A percentile compares a stretch with the other conserved stretches of the same genome.
These are phyloP conservation scores for Ambrosiella xylebori DNA, from an alignment of 2,329 filamentous ascomycete species.

Conservation along the genomic window DNA sequence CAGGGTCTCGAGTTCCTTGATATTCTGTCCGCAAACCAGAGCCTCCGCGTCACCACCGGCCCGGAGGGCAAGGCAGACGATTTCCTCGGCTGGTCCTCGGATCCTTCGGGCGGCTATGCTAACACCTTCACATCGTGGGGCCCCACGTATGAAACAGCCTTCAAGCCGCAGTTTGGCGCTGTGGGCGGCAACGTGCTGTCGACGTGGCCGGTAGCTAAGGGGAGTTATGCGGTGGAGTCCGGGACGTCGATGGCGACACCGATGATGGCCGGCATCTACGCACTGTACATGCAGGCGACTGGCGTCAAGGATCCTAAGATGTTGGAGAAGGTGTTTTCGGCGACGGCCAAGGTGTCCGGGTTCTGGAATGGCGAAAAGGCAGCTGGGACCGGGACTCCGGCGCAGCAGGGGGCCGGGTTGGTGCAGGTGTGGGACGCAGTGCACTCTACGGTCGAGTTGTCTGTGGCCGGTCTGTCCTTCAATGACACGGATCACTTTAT, in stretches of 20 bases:
- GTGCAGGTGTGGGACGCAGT: conserved; percentile 27
- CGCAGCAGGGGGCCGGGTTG: conserved; percentile 31
- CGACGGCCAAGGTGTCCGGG: conserved; percentile 25
- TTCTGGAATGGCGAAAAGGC: conserved; percentile 20
- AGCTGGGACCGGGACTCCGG: conserved; percentile 24
- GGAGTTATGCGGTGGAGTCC: conserved; percentile 11
- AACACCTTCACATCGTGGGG: conserved; percentile 13
- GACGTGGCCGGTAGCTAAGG: conserved; percentile 11
- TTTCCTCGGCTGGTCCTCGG: conserved; percentile 25
- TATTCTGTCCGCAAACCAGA: background rate
- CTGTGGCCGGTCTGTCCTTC: conserved; percentile 24
- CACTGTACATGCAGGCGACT: conserved; percentile 22
- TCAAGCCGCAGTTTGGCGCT: conserved; percentile 15
- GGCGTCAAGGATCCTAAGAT: conserved; percentile 27
- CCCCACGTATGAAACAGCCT: conserved; percentile 13
- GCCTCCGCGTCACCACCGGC: background rate
- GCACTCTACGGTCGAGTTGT: conserved; percentile 22
- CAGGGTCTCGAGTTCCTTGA: background rate
- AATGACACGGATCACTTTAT: conserved; percentile 27
- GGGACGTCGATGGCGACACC: conserved; percentile 15
- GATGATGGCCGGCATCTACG: conserved; percentile 12
- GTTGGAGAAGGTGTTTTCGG: conserved; percentile 26
- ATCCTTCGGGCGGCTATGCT: conserved; percentile 23
- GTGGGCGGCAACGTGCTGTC: conserved; percentile 15
- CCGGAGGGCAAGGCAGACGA: conserved; percentile 17